Evolutionary conservation across 2,329 filamentous ascomycete genomes (phyloP), one percentile per base, ranked within the genome.

Genomic region (Lachnellula occidentalis): DNA sequence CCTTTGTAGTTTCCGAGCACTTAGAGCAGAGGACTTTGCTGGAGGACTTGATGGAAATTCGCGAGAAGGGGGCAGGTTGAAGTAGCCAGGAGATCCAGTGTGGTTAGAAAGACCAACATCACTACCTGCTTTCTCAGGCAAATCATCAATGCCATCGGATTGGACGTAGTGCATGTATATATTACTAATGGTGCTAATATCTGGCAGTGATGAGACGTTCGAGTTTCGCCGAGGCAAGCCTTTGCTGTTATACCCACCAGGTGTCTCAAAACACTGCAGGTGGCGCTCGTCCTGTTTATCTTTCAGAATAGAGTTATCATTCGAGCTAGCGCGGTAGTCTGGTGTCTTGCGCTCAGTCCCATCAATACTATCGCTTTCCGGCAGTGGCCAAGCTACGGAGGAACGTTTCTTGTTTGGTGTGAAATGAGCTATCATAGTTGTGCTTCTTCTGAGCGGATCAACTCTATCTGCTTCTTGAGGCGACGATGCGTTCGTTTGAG

Each of bases 131-230:
- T 50, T 47, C 22, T 56, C 45, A n/a, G 48, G 51, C 11, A 39
- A 19, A 36, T 51, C 49, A 11, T 50, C 31, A 21, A 45, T 19
- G 11, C 50, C 53, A 17, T 56, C 55, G 11, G 42, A 55, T 17
- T 41, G 53, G 31, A 59, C 43, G 39, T 67, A 67, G 11, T 63
- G 59, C n/a, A 49, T 55, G 48, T 64, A 62, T 4, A 67, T 65
- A 15, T 67, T 65, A 5, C 61, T 63, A 42, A 68, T 55, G 4
- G 66, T 68, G 31, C 65, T 67, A 34, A 61, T 58, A 34, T 64
- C 61, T 22, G 34, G 60, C 27, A 56, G 34, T 31, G 56, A 48
- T n/a, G 46, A 49, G 11, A 24, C 43, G 14, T 15, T 46, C 22
- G 43, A 46, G 14, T 15, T 27, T 21, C 27, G 43, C 12, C 24